Conservation (phyloP, 192 early-diverging fungal species). For the Mortierella claussenii region DNA sequence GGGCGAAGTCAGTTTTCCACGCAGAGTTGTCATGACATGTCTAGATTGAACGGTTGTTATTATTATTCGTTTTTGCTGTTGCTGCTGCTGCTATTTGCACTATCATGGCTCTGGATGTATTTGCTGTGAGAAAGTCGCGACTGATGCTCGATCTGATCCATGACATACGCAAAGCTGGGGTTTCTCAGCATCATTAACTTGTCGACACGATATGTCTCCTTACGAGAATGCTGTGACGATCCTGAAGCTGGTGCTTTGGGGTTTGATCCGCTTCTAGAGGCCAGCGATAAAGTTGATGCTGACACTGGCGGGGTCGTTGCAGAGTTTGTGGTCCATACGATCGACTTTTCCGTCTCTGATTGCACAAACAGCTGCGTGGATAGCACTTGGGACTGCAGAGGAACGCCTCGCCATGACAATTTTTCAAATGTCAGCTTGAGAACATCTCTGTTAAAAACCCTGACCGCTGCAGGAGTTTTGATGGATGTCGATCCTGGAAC, state of each 20-base stretch:
- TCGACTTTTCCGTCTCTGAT: constrained; percentile 27
- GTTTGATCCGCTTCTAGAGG: background rate
- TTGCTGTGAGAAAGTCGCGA: constrained; percentile 26
- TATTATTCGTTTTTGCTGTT: background rate
- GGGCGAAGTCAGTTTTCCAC: too few species aligned
- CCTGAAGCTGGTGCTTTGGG: background rate
- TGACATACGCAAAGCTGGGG: constrained; percentile 43
- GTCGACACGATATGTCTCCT: constrained; percentile 33
- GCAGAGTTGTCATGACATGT: too few species aligned
- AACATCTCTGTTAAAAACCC: constrained; percentile 23
- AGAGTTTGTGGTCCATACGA: constrained; percentile 27
- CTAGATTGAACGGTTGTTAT: constrained; percentile 10
- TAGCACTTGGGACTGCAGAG: constrained; percentile 30
- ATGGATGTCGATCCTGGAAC: constrained; percentile 35
- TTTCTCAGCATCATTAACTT: constrained; percentile 48
- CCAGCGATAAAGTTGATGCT: background rate
- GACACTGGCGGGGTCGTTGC: background rate
- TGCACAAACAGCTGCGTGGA: constrained; percentile 24
- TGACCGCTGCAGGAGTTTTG: constrained; percentile 21
- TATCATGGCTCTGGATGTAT: background rate
- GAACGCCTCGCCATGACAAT: constrained; percentile 33
- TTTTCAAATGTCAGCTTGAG: constrained; percentile 46
- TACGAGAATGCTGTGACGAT: background rate
- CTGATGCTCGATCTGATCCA: constrained; percentile 49
- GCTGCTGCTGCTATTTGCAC: too few species aligned